These are phyloP conservation scores for Chlorophyllum brunneum DNA, from an alignment of 768 basidiomycete genomes.

Conservation along the genomic window DNA sequence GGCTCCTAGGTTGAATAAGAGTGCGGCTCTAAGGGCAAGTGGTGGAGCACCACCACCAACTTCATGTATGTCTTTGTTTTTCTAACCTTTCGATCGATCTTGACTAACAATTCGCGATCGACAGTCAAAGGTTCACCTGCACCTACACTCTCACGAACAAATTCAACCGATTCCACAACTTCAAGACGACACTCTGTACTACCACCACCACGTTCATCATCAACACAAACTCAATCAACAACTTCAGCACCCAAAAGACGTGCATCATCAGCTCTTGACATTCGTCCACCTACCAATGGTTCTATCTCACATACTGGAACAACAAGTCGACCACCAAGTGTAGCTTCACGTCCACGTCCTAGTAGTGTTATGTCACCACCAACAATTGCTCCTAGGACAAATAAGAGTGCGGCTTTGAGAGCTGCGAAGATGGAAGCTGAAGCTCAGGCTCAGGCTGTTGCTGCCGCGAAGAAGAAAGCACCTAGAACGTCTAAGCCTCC, in stretches of 20 bases:
- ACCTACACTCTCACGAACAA: slow-evolving; percentile 41
- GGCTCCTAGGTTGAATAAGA: slow-evolving; percentile 75
- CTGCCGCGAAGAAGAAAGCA: slow-evolving; percentile 32
- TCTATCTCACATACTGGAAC: not conserved
- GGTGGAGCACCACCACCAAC: slow-evolving; percentile 46
- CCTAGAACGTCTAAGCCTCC: slow-evolving; percentile 26
- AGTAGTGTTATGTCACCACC: slow-evolving; percentile 56
- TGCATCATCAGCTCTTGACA: not conserved
- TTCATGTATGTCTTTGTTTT: slow-evolving; percentile 52
- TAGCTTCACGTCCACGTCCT: slow-evolving; percentile 42
- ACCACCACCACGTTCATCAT: slow-evolving; percentile 20
- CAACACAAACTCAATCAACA: slow-evolving; percentile 25
- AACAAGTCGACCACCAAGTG: slow-evolving; percentile 14
- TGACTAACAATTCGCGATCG: not conserved
- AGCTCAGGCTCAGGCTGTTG: slow-evolving; percentile 38
- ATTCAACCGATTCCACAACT: slow-evolving; percentile 32
- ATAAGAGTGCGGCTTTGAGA: slow-evolving; percentile 70
- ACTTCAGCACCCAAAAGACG: slow-evolving; percentile 16
- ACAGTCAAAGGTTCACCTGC: slow-evolving; percentile 45
- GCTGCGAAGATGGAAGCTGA: slow-evolving; percentile 64
- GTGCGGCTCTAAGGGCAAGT: slow-evolving; percentile 58
- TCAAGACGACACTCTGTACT: slow-evolving; percentile 17
- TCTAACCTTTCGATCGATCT: not conserved
- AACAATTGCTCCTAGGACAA: slow-evolving; percentile 62
- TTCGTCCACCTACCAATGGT: slow-evolving; percentile 8